A percentile compares a stretch with the other conserved stretches of the same genome.
Evolutionary conservation across 2,329 filamentous ascomycete species (phyloP).

Genomic region (Rhinocladiella similis): DNA sequence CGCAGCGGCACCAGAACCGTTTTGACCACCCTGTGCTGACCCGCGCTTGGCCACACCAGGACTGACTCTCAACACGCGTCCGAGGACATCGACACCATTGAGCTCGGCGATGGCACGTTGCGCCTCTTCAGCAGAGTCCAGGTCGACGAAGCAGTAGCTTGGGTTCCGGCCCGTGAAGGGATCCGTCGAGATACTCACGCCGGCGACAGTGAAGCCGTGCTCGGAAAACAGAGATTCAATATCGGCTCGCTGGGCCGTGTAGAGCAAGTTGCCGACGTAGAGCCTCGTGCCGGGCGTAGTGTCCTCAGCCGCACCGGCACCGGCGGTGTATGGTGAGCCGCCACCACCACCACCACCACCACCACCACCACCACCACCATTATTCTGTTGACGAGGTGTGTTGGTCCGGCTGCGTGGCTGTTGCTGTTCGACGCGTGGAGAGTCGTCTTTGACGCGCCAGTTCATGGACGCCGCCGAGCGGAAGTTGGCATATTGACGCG

Average conservation of each 20-base stretch:
- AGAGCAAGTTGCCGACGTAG: conserved; percentile 58
- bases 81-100: conserved; percentile 55
- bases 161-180: conserved; percentile 68
- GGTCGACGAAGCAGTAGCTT: conserved; percentile 74
- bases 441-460: conserved; percentile 44
- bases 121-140: conserved; percentile 58
- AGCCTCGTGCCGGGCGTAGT: conserved; percentile 44
- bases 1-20: neutral
- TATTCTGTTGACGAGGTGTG: neutral
- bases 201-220: conserved; percentile 44
- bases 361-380: neutral
- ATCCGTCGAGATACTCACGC: conserved; percentile 69
- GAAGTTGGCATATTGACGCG: conserved; percentile 13
- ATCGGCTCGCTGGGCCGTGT: conserved; percentile 54
- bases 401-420: conserved; percentile 34
- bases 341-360: neutral
- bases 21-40: neutral
- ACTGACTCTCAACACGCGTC: conserved; percentile 63
- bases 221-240: conserved; percentile 50
- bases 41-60: conserved; percentile 55
- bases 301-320: conserved; percentile 3
- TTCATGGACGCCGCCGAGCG: conserved; percentile 33
- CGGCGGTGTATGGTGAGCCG: neutral
- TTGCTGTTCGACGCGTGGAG: conserved; percentile 35
- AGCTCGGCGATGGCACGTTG: conserved; percentile 59